Base-by-base conservation (phyloP, 169 alveolate genomes). In the Eimeria zaria region DNA sequence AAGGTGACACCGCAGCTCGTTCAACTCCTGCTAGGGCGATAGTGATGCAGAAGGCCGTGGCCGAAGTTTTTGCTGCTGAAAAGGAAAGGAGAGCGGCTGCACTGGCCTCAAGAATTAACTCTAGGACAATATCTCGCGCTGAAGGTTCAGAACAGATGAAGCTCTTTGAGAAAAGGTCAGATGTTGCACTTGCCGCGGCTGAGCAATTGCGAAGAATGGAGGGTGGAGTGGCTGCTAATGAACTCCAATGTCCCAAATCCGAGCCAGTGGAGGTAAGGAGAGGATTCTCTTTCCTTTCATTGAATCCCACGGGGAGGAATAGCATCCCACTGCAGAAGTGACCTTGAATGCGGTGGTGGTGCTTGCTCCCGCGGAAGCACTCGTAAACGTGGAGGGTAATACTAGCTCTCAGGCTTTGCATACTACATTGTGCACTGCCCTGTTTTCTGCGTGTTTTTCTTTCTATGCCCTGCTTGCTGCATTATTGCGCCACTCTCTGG, bases 41-140 rank as follows among this genome's bases (percentile, higher is more conserved):
- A 41, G 60, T 36, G 33, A 53, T 81, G 67, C 90, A 81, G 18
- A 81, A 81, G 41, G 73, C 90, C 53, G 69, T 81, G 33, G 71
- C 90, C 62, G 90, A 36, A 51, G 71, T 81, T 1, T 81, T 81
- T n/a, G 46, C 90, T 33, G 62, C 67, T 48, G 90, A 22, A 55
- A 81, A 53, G 51, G 90, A 81, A 36, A 53, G 90, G 73, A 8
- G 71, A 81, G 71, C 90, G 48, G 90, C 90, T 55, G 90, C 90
- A 4, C 18, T 81, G 18, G 53, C 90, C 90, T 81, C 90, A 20
- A 27, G 90, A 73, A 53, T 81, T 22, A 81, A 73, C 48, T 81
- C 90, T 33, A 24, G 90, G 58, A 36, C 71, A 27, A n/a, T 81
- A 48, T 81, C 90, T 1, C 90, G 90, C 6, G 73, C 90, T 20